A percentile compares a stretch with the other conserved stretches of the same genome.
Conservation (phyloP, 1,284 basidiomycete species). For the Trichosporon asahii region DNA sequence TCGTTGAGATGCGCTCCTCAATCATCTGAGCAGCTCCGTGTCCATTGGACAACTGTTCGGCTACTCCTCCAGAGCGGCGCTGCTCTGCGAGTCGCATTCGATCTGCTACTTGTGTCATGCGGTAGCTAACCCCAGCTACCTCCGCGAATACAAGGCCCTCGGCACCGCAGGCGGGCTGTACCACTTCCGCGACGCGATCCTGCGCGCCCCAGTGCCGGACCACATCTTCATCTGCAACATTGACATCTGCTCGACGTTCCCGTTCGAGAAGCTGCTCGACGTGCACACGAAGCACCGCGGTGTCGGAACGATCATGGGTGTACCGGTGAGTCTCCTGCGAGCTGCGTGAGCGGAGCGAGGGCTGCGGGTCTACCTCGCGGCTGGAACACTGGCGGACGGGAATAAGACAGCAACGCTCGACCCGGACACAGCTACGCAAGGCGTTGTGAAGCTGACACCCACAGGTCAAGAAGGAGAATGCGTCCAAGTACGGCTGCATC, state of each 20-base stretch:
- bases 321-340: constrained; percentile 47
- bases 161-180: constrained; percentile 55
- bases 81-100: no score
- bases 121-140: constrained; percentile 46
- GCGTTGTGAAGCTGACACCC: neutral
- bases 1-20: no score
- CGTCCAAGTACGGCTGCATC: constrained; percentile 55
- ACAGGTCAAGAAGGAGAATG: constrained; percentile 53
- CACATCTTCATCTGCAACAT: constrained; percentile 58
- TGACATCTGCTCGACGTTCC: constrained; percentile 56
- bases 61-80: no score
- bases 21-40: no score
- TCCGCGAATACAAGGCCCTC: constrained; percentile 55
- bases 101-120: no score
- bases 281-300: constrained; percentile 55
- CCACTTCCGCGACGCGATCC: constrained; percentile 56
- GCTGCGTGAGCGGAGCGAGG: neutral
- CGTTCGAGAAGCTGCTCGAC: constrained; percentile 52
- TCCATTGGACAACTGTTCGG: no score
- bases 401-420: no score
- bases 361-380: no score
- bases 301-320: constrained; percentile 55
- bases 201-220: constrained; percentile 51
- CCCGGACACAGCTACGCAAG: no score
- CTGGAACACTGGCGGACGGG: no score